Conservation (phyloP, 1,284 basidiomycete genomes). For the Prillingera fragicola region DNA sequence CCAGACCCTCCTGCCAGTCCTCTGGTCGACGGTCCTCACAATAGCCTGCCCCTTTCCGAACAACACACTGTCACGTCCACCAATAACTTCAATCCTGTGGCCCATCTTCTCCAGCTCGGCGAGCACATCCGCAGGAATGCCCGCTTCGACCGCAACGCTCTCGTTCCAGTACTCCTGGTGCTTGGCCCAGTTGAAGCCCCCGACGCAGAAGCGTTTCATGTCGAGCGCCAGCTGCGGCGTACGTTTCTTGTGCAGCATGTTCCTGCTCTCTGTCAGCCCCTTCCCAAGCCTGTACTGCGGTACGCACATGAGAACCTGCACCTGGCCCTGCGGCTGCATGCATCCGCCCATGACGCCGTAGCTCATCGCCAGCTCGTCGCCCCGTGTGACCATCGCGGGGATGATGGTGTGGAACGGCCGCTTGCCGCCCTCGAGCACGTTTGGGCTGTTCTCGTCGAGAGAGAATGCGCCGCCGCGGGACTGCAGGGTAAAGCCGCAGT, state of each 20-base stretch:
- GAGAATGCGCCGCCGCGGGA: constrained; percentile 83
- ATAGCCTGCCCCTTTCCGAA: constrained; percentile 32
- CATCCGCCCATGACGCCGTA: constrained; percentile 91
- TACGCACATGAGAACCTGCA: constrained; percentile 87
- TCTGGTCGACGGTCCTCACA: constrained; percentile 15
- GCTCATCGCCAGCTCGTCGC: constrained; percentile 75
- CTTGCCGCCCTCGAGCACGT: constrained; percentile 70
- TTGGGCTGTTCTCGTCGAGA: constrained; percentile 70
- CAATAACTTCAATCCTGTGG: constrained; percentile 62
- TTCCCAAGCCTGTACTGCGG: too few species aligned
- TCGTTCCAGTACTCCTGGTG: constrained; percentile 58
- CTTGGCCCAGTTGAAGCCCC: constrained; percentile 29
- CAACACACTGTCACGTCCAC: constrained; percentile 20
- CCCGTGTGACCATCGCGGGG: constrained; percentile 72
- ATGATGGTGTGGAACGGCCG: constrained; percentile 92
- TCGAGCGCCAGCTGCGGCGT: constrained; percentile 65
- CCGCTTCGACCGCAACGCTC: constrained; percentile 81
- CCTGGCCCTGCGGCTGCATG: constrained; percentile 82
- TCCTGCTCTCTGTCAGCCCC: constrained; percentile 58
- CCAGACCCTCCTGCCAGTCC: constrained; percentile 24
- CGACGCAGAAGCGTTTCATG: constrained; percentile 90
- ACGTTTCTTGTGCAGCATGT: constrained; percentile 21
- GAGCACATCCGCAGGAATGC: constrained; percentile 60
- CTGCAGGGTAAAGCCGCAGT: constrained; percentile 88
- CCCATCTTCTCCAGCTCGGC: constrained; percentile 70